Conservation (phyloP, 768 basidiomycete species). For the Tricholoma sp. region DNA sequence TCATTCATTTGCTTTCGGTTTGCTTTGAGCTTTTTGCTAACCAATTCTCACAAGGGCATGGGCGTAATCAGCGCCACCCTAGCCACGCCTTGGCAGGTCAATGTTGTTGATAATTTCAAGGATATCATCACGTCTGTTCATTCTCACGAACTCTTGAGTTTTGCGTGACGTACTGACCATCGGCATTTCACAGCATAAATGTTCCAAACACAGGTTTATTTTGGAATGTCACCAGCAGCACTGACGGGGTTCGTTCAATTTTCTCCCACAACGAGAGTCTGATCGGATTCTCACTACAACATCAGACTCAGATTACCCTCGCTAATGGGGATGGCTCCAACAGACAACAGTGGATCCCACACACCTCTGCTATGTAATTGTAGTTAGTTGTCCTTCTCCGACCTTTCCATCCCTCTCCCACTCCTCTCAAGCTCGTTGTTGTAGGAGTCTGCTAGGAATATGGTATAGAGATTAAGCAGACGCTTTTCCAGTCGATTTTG, state of each 20-base stretch:
- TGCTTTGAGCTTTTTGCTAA: too few relatives aligned
- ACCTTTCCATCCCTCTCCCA: too few relatives aligned
- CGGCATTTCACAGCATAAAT: not conserved
- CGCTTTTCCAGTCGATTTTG: too few relatives aligned
- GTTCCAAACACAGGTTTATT: not conserved
- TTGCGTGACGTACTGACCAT: not conserved
- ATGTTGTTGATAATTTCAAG: not conserved
- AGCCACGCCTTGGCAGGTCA: slow-evolving; percentile 1
- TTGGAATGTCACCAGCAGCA: not conserved
- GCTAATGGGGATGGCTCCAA: too few relatives aligned
- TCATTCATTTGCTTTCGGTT: not conserved
- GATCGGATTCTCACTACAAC: too few relatives aligned
- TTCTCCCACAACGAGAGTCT: not conserved
- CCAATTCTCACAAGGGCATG: not conserved
- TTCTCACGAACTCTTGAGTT: not conserved
- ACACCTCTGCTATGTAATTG: too few relatives aligned
- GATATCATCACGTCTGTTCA: not conserved
- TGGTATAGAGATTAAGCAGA: too few relatives aligned
- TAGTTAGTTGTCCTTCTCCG: too few relatives aligned
- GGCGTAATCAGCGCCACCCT: not conserved
- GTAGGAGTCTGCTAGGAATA: too few relatives aligned
- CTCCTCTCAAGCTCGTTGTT: too few relatives aligned
- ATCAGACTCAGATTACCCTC: not conserved
- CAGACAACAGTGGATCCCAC: not conserved
- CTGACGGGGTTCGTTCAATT: not conserved